A percentile compares a stretch with the other conserved stretches of the same genome.
These are phyloP conservation scores for Gossypium mustelinum DNA, from an alignment of 345 rosid species.

Conservation along the genomic window DNA sequence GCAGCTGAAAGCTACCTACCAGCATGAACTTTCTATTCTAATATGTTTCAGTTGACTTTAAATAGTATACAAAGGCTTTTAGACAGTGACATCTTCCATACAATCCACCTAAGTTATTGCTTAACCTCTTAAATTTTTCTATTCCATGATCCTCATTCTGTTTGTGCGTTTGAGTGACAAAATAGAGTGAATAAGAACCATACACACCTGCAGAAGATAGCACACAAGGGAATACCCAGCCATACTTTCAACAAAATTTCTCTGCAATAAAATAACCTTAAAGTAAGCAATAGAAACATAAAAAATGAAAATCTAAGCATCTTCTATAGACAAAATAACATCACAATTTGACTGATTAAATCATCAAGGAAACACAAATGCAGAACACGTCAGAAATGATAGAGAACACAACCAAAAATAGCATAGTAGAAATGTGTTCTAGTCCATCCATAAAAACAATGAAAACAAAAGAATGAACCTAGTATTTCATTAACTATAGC, in stretches of 20 bases:
- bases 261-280: conserved; percentile 44
- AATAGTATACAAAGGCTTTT: not conserved
- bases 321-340: not conserved
- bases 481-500: not conserved
- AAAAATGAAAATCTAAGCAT: not conserved
- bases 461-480: not conserved
- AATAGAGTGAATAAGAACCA: not conserved
- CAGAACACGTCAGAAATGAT: not conserved
- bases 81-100: conserved; percentile 5
- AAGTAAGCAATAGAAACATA: not conserved
- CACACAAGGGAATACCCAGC: conserved; percentile 98
- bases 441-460: not conserved
- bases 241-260: conserved; percentile 99
- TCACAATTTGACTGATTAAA: not conserved
- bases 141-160: not conserved
- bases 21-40: not conserved
- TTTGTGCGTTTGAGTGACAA: not conserved
- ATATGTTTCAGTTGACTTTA: not conserved
- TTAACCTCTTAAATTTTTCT: not conserved
- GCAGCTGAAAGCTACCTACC: not conserved
- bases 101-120: not conserved
- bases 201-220: conserved; percentile 94
- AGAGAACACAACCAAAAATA: not conserved
- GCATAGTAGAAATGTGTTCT: not conserved
- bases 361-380: conserved; percentile 1